These are phyloP conservation scores for Henckelia pumila DNA, from an alignment of 257 asterid species.

Conservation along the genomic window DNA sequence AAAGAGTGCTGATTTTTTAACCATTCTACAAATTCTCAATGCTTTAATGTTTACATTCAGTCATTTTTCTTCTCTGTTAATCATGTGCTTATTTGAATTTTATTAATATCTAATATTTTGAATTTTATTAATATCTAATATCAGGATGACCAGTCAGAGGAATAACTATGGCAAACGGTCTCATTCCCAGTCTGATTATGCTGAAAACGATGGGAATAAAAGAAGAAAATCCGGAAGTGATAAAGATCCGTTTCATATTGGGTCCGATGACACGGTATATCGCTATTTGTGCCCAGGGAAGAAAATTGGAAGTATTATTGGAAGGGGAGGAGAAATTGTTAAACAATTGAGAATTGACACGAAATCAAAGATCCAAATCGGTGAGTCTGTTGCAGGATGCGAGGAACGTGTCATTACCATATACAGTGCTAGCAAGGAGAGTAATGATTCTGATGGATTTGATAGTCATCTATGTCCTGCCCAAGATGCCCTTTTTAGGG, in stretches of 20 bases:
- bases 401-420: constrained; percentile 86
- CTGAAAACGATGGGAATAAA: constrained; percentile 63
- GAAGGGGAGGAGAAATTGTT: constrained; percentile 95
- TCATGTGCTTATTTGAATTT: neutral
- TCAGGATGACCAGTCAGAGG: constrained; percentile 86
- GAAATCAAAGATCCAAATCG: constrained; percentile 82
- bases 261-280: constrained; percentile 76
- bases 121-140: constrained; percentile 14
- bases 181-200: constrained; percentile 55
- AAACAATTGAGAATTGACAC: constrained; percentile 93
- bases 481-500: constrained; percentile 86
- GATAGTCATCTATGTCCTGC: constrained; percentile 73
- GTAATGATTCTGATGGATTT: constrained; percentile 59
- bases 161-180: constrained; percentile 75
- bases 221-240: constrained; percentile 72
- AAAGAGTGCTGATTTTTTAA: neutral
- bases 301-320: constrained; percentile 88
- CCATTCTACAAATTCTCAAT: neutral
- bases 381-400: constrained; percentile 78
- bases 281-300: constrained; percentile 81
- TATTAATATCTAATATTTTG: constrained; percentile 17
- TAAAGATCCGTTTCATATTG: constrained; percentile 60
- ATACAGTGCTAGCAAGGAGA: constrained; percentile 72
- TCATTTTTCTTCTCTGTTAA: neutral
- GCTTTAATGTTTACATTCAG: neutral